phyloP scores from a whole-genome alignment of 1,139 yeast species.

The Yamadazyma kanchanaburiensis region DNA sequence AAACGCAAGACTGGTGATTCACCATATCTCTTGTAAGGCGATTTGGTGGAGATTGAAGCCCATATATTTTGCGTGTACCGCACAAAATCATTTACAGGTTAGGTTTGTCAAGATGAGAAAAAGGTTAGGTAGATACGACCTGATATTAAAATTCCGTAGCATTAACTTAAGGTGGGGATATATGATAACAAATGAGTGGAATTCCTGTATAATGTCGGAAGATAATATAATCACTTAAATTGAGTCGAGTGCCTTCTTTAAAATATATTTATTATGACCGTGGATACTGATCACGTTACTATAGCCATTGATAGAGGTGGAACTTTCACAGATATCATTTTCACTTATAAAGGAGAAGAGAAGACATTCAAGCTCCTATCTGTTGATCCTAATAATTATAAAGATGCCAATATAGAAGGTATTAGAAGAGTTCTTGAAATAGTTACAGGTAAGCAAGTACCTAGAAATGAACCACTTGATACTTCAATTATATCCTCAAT shows the following conservation, averaged over 20 bases:
- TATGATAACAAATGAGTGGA: too few relatives aligned
- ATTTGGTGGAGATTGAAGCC: too few relatives aligned
- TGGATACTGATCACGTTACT: conserved; percentile 6
- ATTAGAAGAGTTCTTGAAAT: conserved; percentile 19
- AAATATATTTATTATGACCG: conserved; percentile 5
- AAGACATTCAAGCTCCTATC: conserved; percentile 17
- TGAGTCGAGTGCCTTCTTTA: too few relatives aligned
- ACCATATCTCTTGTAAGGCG: too few relatives aligned
- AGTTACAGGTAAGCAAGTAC: conserved; percentile 10
- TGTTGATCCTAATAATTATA: conserved; percentile 19
- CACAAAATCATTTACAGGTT: conserved; percentile 7
- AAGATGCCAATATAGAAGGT: conserved; percentile 22
- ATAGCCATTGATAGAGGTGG: conserved; percentile 23
- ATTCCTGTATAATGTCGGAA: too few relatives aligned
- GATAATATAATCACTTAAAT: too few relatives aligned
- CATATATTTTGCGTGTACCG: too few relatives aligned
- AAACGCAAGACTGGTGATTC: too few relatives aligned
- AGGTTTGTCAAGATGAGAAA: background rate
- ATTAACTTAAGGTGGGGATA: too few relatives aligned
- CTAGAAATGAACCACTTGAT: conserved; percentile 17
- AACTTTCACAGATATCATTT: conserved; percentile 20
- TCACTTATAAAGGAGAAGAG: conserved; percentile 12
- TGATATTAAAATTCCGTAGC: too few relatives aligned
- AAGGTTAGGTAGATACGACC: conserved; percentile 2
- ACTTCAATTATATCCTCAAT: conserved; percentile 45